phyloP scores from a whole-genome alignment of 257 asterid genomes.

The Przewalskia tangutica region DNA sequence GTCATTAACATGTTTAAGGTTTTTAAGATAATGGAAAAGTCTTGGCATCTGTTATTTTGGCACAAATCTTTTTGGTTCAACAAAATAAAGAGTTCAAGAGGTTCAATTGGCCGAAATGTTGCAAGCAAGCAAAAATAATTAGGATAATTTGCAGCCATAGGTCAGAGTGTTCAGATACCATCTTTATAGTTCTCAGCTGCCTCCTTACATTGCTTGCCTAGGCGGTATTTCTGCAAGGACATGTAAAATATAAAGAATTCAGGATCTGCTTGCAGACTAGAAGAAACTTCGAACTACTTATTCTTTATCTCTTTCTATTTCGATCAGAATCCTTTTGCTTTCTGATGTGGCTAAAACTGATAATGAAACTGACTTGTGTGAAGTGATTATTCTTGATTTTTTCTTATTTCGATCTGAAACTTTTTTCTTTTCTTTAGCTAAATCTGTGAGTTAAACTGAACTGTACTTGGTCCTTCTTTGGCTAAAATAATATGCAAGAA shows the following conservation, averaged over 20 bases:
- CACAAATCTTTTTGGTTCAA: no score
- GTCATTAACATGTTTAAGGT: not conserved
- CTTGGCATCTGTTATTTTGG: no score
- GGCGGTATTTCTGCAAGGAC: slow-evolving; percentile 68
- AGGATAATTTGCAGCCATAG: not conserved
- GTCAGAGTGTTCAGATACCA: slow-evolving; percentile 28
- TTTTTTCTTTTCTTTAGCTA: not conserved
- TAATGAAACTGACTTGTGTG: not conserved
- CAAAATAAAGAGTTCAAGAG: no score
- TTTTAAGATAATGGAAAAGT: not conserved
- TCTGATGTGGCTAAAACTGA: not conserved
- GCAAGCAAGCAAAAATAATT: not conserved
- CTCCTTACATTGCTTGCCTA: slow-evolving; percentile 82
- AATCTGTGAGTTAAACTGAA: not conserved
- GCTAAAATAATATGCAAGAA: not conserved
- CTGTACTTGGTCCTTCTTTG: not conserved
- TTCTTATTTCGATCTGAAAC: not conserved
- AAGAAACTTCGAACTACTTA: not conserved
- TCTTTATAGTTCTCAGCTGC: slow-evolving; percentile 70
- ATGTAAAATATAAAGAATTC: not conserved
- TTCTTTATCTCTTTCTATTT: not conserved
- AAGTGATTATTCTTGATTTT: not conserved
- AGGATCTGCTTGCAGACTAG: not conserved
- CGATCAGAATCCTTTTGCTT: not conserved
- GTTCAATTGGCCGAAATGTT: not conserved